Evolutionary conservation across 169 alveolate genomes (phyloP).

Genomic region (Nephromyces sp.): DNA sequence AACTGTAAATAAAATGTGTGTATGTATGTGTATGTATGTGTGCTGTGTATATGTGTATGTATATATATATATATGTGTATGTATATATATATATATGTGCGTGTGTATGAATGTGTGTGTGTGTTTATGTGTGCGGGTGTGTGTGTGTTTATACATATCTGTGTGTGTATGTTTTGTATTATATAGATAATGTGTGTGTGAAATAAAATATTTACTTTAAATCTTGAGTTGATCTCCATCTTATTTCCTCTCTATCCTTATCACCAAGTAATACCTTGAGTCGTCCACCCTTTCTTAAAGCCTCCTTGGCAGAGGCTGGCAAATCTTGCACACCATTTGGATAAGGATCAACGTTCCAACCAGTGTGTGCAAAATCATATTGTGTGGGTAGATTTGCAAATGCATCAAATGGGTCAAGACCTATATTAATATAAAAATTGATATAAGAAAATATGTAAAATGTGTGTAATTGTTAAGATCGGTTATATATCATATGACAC

Average conservation of each 20-base stretch:
- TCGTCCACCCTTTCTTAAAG: constrained; percentile 69
- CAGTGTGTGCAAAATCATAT: constrained; percentile 58
- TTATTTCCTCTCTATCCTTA: constrained; percentile 27
- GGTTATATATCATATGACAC: too few species aligned
- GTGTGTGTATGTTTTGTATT: too few species aligned
- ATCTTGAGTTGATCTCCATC: constrained; percentile 40
- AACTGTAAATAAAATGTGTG: constrained; percentile 17
- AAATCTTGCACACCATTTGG: constrained; percentile 83
- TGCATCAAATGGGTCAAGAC: constrained; percentile 37
- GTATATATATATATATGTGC: not conserved
- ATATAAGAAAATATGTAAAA: not conserved
- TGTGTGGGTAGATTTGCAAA: constrained; percentile 25
- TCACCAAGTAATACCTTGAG: constrained; percentile 30
- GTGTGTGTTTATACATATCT: too few species aligned
- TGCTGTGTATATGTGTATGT: too few species aligned
- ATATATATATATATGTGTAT: not conserved
- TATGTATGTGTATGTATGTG: not conserved
- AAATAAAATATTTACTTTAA: constrained; percentile 2
- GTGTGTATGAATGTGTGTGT: too few species aligned
- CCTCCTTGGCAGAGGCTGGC: constrained; percentile 65
- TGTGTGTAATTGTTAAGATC: too few species aligned
- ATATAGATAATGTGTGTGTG: not conserved
- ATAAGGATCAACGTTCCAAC: constrained; percentile 81
- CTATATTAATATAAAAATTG: constrained; percentile 7
- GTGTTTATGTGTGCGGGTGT: too few species aligned